Evolutionary conservation across 164 flowering plant genomes (phyloP), one percentile per base, ranked within the genome.

Genomic region (Vitis rotundifolia): DNA sequence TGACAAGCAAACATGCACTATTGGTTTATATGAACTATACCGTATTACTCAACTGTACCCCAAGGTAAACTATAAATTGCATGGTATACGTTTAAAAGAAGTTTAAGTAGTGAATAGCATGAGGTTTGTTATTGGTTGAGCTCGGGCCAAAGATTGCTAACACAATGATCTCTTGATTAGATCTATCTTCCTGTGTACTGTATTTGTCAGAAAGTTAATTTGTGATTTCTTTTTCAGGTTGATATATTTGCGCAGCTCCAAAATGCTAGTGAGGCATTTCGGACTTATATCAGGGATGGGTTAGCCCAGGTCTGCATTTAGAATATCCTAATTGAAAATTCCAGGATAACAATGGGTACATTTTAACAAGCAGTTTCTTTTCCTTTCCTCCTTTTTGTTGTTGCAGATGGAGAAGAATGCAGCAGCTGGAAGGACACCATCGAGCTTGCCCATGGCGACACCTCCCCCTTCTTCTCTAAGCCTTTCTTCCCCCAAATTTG

Each of bases 221-320:
- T 51, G 26, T 22, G 11, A 54, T 1, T n/a, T 47, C 64, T 59
- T 12, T 72, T 70, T 48, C 82, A 96, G 99, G 97, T 96, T 67
- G 98, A 96, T 81, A 96, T 96, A 80, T 96, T 93, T 86, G 60
- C 97, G 69, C 99, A 96, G 81, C 97, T 96, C 48, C 99, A 96
- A 85, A 96, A 96, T 85, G 99, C 99, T 49, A 96, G 99, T 67
- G 99, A 96, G 78, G 99, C 99, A 53, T 96, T 96, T 69, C 86
- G 99, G 14, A 96, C 97, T n/a, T 96, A 96, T 75, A 96, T 96
- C 44, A 85, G 97, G 76, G 97, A 96, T 79, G 99, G 98, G 66
- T 78, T 96, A 72, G 89, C 95, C 31, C 97, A 93, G 98, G 99
- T 93, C 15, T 65, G 82, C 53, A 49, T 37, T 59, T 56, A 64